Evolutionary conservation across 805 yeast genomes (phyloP).

Genomic region (Isabelozyma heimii): DNA sequence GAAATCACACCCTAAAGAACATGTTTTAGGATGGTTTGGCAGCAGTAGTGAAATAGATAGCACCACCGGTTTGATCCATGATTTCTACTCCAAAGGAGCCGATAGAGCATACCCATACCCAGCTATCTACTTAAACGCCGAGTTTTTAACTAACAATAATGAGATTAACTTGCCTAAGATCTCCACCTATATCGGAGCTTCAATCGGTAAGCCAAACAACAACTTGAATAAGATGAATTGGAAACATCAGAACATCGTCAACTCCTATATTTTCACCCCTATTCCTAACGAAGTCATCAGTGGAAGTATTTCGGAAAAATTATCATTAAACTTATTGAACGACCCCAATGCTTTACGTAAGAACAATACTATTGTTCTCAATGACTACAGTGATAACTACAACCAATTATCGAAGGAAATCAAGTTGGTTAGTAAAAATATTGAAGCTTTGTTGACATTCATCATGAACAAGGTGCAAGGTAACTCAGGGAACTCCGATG

Average conservation of each 20-base stretch:
- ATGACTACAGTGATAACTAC: conserved; percentile 38
- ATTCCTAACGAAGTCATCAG: conserved; percentile 64
- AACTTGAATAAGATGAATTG: conserved; percentile 29
- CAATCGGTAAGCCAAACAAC: conserved; percentile 50
- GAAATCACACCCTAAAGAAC: conserved; percentile 74
- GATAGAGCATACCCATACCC: conserved; percentile 73
- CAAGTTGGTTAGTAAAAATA: conserved; percentile 41
- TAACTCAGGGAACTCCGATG: conserved; percentile 33
- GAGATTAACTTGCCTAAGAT: conserved; percentile 53
- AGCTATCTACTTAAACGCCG: conserved; percentile 75
- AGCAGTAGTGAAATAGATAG: conserved; percentile 60
- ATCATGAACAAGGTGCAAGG: conserved; percentile 37
- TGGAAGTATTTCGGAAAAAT: conserved; percentile 49
- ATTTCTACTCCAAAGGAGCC: conserved; percentile 67
- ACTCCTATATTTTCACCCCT: conserved; percentile 68
- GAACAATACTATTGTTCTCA: conserved; percentile 27
- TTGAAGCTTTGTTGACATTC: conserved; percentile 49
- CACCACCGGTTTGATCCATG: conserved; percentile 76
- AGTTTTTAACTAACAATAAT: conserved; percentile 46
- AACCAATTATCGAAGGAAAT: conserved; percentile 47
- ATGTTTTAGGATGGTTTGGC: conserved; percentile 84
- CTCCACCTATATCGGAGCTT: conserved; percentile 73
- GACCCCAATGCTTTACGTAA: conserved; percentile 21
- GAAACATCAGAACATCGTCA: conserved; percentile 31
- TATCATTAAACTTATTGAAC: conserved; percentile 49